These are phyloP conservation scores for Fusarium sarcochroum DNA, from an alignment of 2,329 filamentous ascomycete species.

Conservation along the genomic window DNA sequence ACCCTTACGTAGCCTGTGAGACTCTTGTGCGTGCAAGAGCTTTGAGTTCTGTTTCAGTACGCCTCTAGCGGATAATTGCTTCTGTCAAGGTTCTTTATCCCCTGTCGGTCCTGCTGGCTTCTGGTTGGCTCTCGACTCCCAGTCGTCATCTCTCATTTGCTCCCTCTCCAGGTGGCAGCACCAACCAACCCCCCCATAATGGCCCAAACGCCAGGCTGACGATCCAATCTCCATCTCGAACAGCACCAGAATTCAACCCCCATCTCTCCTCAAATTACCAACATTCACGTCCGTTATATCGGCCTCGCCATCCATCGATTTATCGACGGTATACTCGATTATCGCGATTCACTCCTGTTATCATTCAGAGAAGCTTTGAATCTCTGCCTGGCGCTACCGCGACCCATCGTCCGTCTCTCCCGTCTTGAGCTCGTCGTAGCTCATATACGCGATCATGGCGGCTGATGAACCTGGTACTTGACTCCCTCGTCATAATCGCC, in stretches of 20 bases:
- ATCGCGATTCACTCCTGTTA: conserved; percentile 3
- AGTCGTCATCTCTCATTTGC: conserved; percentile 38
- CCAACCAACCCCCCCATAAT: conserved; percentile 46
- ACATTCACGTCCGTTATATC: conserved; percentile 20
- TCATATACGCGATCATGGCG: conserved; percentile 51
- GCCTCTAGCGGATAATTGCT: conserved; percentile 40
- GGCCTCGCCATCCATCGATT: conserved; percentile 24
- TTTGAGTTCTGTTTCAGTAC: conserved; percentile 20
- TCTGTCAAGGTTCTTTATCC: conserved; percentile 32
- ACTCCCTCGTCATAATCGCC: conserved; percentile 1
- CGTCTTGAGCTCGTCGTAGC: conserved; percentile 46
- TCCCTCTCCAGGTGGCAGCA: conserved; percentile 42
- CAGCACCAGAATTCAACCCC: conserved; percentile 36
- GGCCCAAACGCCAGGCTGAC: conserved; percentile 44
- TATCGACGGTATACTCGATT: conserved; percentile 13
- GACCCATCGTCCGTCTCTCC: conserved; percentile 36
- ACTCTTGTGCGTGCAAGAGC: conserved; percentile 3
- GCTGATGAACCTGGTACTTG: conserved; percentile 46
- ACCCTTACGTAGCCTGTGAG: conserved; percentile 33
- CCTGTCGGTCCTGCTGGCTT: conserved; percentile 28
- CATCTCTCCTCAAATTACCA: conserved; percentile 31
- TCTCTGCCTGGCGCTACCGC: conserved; percentile 30
- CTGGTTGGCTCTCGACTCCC: conserved; percentile 40
- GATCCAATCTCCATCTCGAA: conserved; percentile 44
- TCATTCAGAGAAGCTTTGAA: conserved; percentile 10